Conservation (phyloP, 768 basidiomycete species). For the Auriscalpium microsporum region DNA sequence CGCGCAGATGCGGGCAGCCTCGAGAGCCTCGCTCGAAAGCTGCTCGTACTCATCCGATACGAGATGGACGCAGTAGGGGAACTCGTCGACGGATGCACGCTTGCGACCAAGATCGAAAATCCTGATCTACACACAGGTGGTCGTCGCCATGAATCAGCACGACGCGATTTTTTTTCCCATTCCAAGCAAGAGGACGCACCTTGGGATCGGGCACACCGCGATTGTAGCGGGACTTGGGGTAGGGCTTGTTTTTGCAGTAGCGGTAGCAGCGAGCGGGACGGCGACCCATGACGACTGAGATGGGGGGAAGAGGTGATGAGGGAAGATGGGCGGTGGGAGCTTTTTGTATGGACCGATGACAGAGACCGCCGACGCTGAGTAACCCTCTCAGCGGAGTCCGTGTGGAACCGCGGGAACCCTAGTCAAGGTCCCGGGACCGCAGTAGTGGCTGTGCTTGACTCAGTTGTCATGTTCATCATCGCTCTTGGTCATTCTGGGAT, state of each 20-base stretch:
- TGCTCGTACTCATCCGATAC: constrained; percentile 99
- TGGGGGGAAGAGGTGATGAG: too few species aligned
- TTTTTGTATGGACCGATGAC: too few species aligned
- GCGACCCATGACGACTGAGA: constrained; percentile 69
- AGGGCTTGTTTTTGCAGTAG: constrained; percentile 99
- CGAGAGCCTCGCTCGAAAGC: constrained; percentile 88
- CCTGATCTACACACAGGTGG: constrained; percentile 54
- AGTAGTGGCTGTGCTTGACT: too few species aligned
- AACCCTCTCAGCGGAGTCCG: too few species aligned
- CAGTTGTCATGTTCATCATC: too few species aligned
- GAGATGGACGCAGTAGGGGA: constrained; percentile 94
- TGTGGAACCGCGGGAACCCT: too few species aligned
- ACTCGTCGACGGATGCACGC: constrained; percentile 93
- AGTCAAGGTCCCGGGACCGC: too few species aligned
- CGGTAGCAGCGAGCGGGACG: constrained; percentile 97
- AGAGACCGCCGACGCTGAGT: too few species aligned
- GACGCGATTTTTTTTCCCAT: not conserved
- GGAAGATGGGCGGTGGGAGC: too few species aligned
- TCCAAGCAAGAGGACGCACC: constrained; percentile 33
- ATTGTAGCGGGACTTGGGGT: constrained; percentile 92
- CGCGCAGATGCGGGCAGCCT: constrained; percentile 97
- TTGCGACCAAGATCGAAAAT: constrained; percentile 96
- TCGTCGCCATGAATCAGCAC: not conserved
- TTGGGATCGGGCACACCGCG: constrained; percentile 98
- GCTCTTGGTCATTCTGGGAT: too few species aligned